phyloP scores from a whole-genome alignment of 176 grass and related monocot species.

The Eragrostis curvula region DNA sequence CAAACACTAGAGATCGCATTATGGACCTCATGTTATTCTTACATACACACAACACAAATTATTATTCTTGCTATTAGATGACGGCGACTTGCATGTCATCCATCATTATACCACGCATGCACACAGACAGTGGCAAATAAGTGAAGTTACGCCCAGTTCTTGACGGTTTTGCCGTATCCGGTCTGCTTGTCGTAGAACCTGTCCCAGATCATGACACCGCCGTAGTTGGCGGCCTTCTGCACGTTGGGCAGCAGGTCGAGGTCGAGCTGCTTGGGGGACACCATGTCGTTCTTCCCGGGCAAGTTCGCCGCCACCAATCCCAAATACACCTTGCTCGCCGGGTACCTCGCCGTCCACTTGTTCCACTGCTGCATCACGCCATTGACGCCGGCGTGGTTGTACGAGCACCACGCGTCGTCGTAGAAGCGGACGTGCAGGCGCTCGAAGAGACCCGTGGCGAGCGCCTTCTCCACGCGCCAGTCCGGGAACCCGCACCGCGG shows the following conservation, averaged over 20 bases:
- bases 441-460: not conserved
- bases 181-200: constrained; percentile 35
- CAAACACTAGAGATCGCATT: not conserved
- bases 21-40: not conserved
- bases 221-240: constrained; percentile 31
- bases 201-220: constrained; percentile 46
- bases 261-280: not conserved
- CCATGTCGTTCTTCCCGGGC: not conserved
- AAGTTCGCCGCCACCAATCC: not conserved
- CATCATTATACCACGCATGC: too few relatives aligned
- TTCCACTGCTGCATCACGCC: not conserved
- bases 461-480: not conserved
- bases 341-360: not conserved
- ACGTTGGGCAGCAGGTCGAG: constrained; percentile 19
- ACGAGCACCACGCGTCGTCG: not conserved
- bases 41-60: not conserved
- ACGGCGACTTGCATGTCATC: too few relatives aligned
- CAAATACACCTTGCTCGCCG: not conserved
- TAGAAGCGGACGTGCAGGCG: constrained; percentile 3
- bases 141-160: constrained; percentile 17
- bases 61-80: too few relatives aligned
- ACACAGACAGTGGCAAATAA: too few relatives aligned
- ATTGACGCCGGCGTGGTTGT: not conserved
- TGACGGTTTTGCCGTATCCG: constrained; percentile 15
- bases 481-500: not conserved